Evolutionary conservation across 345 rosid species (phyloP), one percentile per base, ranked within the genome.

Genomic region (thale cress (Arabidopsis thaliana)): DNA sequence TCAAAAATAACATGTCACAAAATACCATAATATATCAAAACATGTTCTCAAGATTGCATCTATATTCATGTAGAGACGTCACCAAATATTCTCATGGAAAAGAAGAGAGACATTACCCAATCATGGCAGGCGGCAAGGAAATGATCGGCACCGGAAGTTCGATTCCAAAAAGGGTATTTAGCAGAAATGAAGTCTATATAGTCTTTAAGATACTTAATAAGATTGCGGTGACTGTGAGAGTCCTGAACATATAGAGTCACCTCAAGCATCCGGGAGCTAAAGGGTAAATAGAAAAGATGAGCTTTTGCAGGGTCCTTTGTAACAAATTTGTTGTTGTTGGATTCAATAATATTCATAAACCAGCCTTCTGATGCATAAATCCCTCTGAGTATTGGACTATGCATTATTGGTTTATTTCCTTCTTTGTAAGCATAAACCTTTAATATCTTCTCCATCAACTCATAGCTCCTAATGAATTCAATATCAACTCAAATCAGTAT

Each of bases 351-450:
- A 82, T 87, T 94, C 98, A 94, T 91, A 79, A 94, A 94, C 98
- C 98, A 94, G 56, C 98, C 98, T 82, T 94, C 98, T 0, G 98
- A 94, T 62, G 98, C 95, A 65, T 94, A 94, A 70, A 94, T 91
- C 55, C 98, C 97, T 76, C 76, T 52, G 16, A 91, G 95, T 48
- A 81, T 70, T 22, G 97, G 91, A 61, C 20, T 77, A 67, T 94
- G 97, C 46, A 94, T 56, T 59, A 94, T 80, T 9, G 96, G 96
- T 75, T 46, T 90, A 72, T 81, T 78, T 52, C 99, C 99, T 83
- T 95, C 97, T 84, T 78, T 87, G 81, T 95, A 95, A 16, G 87
- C 72, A 55, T 95, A 90, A 11, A 95, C 95, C 75, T 86, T 91
- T 38, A 95, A 85, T 76, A 78, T 84, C 58, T 82, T 78, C 84